Base-by-base conservation (phyloP, 441 rosid species). In the Gossypium laxum region DNA sequence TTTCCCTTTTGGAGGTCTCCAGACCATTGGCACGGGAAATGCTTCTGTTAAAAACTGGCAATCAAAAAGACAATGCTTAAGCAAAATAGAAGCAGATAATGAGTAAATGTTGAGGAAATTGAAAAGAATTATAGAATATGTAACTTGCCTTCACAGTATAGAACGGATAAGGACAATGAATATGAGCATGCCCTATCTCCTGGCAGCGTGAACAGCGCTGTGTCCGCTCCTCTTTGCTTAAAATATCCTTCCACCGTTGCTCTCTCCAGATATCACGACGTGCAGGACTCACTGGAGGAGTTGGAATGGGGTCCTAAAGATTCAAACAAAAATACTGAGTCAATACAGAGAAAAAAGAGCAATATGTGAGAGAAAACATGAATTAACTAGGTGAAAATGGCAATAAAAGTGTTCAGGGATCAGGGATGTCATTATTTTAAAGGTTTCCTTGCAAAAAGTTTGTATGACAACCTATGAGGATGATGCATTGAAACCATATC, bases 131-230 rank as follows among this genome's bases (percentile, higher is more conserved):
- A 47, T 41, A 62, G 50, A 32, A 72, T 19, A 15, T 12, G 52
- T 30, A 21, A 32, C 61, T 11, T 63, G 61, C 75, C 34, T 0
- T 8, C 5, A 62, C 0, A 26, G 38, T 4, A 19, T 18, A 0
- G 12, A 51, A 14, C 14, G 61, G 69, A 52, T 72, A 62, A 72
- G 75, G 75, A 43, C 70, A 72, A 18, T 72, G 60, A 1, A 0
- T 5, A 62, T 0, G 2, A 19, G 14, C 5, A 57, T 63, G 75
- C 17, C 70, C 70, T 3, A 19, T 51, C 70, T 72, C 75, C 4
- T 52, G 21, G 62, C 63, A 72, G 21, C 63, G 50, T 32, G 70
- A 3, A 52, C 75, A 72, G 6, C 0, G 3, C 15, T 50, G 52
- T 52, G 15, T 72, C 60, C 0, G 11, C 45, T 71, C 68, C 6